These are phyloP conservation scores for Santalum album DNA, from an alignment of 164 flowering plant genomes.

Conservation along the genomic window DNA sequence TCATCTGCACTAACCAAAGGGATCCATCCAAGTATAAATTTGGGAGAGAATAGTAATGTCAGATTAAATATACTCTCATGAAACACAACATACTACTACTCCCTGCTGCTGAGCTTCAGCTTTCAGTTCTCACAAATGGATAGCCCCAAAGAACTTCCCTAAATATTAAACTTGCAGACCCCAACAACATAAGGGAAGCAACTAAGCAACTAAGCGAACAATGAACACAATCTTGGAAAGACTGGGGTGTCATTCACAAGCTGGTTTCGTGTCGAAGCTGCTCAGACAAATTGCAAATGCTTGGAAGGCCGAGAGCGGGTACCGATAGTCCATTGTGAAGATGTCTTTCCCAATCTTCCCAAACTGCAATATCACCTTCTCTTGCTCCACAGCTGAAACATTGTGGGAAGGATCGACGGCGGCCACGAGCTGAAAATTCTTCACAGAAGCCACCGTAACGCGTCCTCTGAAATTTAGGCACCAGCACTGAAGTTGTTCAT, in stretches of 20 bases:
- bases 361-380: constrained; percentile 50
- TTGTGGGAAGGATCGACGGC: constrained; percentile 29
- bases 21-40: no score
- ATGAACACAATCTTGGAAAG: background rate
- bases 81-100: no score
- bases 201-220: background rate
- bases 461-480: constrained; percentile 60
- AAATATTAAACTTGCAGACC: no score
- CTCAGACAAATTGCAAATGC: constrained; percentile 49
- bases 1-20: no score
- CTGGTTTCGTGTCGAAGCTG: constrained; percentile 51
- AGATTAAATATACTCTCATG: no score
- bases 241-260: constrained; percentile 31
- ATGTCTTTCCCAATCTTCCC: constrained; percentile 66
- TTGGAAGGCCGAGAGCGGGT: constrained; percentile 56
- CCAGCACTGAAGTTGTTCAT: constrained; percentile 57
- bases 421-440: constrained; percentile 58
- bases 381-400: constrained; percentile 36
- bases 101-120: no score
- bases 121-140: no score
- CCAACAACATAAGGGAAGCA: background rate
- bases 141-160: no score
- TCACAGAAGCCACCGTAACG: constrained; percentile 62
- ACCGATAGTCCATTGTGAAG: constrained; percentile 63
- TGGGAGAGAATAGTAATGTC: no score